These are phyloP conservation scores for Colletotrichum sp. DNA, from an alignment of 2,329 filamentous ascomycete genomes.

Conservation along the genomic window DNA sequence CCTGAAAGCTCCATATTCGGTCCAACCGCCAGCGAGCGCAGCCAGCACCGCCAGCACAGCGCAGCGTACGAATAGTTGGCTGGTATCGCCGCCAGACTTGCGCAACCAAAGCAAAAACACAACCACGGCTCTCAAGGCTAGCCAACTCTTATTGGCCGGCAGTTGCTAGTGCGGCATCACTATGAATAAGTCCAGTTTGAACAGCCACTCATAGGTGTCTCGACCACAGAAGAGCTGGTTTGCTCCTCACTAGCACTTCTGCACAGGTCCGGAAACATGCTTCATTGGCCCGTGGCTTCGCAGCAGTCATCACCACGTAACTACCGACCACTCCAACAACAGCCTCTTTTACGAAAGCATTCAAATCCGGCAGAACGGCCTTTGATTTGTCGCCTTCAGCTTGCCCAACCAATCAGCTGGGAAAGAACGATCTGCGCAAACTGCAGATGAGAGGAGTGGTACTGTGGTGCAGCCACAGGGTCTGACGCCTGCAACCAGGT, in stretches of 20 bases:
- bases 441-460: background rate
- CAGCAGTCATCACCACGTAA: background rate
- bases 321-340: background rate
- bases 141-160: background rate
- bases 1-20: background rate
- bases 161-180: background rate
- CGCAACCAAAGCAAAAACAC: background rate
- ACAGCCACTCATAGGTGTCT: background rate
- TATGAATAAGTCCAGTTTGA: background rate
- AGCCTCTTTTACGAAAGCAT: conserved; percentile 15
- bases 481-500: conserved; percentile 1
- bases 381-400: background rate
- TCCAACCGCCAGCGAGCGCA: background rate
- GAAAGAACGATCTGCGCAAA: background rate
- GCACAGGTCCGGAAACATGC: background rate
- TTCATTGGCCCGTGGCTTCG: background rate
- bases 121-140: background rate
- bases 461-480: conserved; percentile 9
- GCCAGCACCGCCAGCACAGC: background rate
- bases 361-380: background rate
- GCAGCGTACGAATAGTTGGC: background rate
- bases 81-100: background rate
- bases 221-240: background rate
- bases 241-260: background rate
- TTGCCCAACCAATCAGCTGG: background rate